These are phyloP conservation scores for Shiraia sp. DNA, from an alignment of 2,329 filamentous ascomycete species.

Conservation along the genomic window DNA sequence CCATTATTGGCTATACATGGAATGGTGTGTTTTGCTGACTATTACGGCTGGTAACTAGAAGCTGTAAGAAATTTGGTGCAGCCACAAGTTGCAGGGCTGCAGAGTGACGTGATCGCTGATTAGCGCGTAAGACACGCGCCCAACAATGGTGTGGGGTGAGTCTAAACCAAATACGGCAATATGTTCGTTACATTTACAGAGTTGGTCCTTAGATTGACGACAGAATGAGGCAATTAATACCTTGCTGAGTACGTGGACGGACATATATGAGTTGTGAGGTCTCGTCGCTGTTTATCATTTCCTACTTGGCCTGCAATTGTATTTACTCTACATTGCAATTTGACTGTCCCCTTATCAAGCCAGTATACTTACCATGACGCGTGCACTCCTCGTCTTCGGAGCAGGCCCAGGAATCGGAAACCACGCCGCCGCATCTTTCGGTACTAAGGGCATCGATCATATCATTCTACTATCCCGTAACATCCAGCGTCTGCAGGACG, in stretches of 20 bases:
- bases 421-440: constrained; percentile 48
- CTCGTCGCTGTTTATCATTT: too few species aligned
- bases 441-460: constrained; percentile 50
- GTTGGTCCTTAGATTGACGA: background rate
- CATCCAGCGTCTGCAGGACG: constrained; percentile 44
- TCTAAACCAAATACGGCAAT: constrained; percentile 1
- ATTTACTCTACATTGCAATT: too few species aligned
- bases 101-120: constrained; percentile 11
- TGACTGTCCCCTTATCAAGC: too few species aligned
- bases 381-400: constrained; percentile 49
- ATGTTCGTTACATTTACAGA: too few species aligned
- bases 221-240: too few species aligned
- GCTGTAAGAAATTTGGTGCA: constrained; percentile 4
- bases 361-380: constrained; percentile 18
- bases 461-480: constrained; percentile 55
- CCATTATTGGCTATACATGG: constrained; percentile 19
- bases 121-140: background rate
- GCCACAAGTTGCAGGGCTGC: constrained; percentile 7
- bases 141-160: background rate
- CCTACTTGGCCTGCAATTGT: too few species aligned
- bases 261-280: too few species aligned
- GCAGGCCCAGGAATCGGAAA: constrained; percentile 56
- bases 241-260: too few species aligned
- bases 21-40: constrained; percentile 5
- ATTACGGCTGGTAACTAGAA: background rate